Base-by-base conservation (phyloP, 441 rosid genomes). In the Macaranga tanarius region DNA sequence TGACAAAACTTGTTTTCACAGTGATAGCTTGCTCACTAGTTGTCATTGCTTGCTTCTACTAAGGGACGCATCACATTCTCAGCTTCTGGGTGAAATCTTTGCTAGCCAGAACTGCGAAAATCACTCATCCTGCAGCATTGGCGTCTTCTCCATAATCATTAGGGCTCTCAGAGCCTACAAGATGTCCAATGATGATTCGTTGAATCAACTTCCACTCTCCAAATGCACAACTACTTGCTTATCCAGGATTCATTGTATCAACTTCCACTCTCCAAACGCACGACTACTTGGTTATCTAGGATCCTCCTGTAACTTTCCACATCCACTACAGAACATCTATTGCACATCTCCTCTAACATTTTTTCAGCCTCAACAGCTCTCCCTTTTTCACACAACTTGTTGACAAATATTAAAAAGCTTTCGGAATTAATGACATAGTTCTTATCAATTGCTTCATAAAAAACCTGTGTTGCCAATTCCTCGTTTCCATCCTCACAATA, bases 341-440 rank as follows among this genome's bases (percentile, higher is more conserved):
- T 31, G 38, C 82, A 64, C 74, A 79, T 74, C 38, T 79, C 74
- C 68, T 79, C 60, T 0, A 85, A 75, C 16, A 72, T 23, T 7
- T 57, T 69, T 58, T 81, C 62, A 45, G 71, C 82, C 51, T 47
- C 67, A 44, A 19, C 64, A 7, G 64, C 60, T 71, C 71, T 76
- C 69, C 74, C 68, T 64, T 62, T 79, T 62, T 26, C 65, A 42
- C 77, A 75, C 75, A 79, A 59, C 69, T 45, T 62, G 54, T 77
- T 73, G 63, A 73, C 61, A 56, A 79, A 73, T 40, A 54, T n/a
- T 12, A 68, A 62, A 71, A 85, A 81, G 65, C 81, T 79, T 61
- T 81, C 81, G 10, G 10, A 23, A 64, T 42, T 48, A 31, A 81
- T 54, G 10, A 79, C 54, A 61, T 73, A 76, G 7, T 69, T 77